These are phyloP conservation scores for Cladosporium halotolerans DNA, from an alignment of 2,329 filamentous ascomycete species.

Conservation along the genomic window DNA sequence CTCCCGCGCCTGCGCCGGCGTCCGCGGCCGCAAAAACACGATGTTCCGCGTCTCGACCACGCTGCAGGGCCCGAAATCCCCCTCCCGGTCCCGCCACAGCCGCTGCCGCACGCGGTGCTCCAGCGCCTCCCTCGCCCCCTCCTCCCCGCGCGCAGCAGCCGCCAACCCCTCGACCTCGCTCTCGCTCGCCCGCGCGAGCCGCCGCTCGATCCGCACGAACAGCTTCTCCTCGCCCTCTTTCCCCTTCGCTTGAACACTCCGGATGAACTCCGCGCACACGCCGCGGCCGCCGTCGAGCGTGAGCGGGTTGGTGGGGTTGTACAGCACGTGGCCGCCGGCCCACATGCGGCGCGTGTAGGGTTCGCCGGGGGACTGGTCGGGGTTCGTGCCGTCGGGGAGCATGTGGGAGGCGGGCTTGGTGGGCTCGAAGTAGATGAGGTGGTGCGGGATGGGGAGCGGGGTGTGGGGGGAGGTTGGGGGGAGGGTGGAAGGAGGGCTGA, in stretches of 20 bases:
- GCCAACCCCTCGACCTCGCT: slow-evolving; percentile 29
- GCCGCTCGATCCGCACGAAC: slow-evolving; percentile 55
- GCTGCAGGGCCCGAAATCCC: slow-evolving; percentile 37
- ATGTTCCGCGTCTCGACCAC: slow-evolving; percentile 56
- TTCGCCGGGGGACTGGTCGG: slow-evolving; percentile 64
- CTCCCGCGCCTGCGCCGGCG: slow-evolving; percentile 32
- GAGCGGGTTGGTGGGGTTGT: slow-evolving; percentile 35
- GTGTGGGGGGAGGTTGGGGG: slow-evolving; percentile 25
- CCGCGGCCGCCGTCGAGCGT: slow-evolving; percentile 31
- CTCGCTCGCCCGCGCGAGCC: slow-evolving; percentile 33
- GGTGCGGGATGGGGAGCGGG: slow-evolving; percentile 61
- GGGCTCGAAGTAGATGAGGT: slow-evolving; percentile 82
- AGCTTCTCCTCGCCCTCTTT: slow-evolving; percentile 48
- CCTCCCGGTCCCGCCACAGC: slow-evolving; percentile 39
- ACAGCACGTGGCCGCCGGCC: slow-evolving; percentile 70
- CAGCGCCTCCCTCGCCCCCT: slow-evolving; percentile 22
- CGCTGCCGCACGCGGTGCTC: slow-evolving; percentile 34
- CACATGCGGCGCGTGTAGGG: slow-evolving; percentile 76
- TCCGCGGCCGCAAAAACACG: slow-evolving; percentile 55
- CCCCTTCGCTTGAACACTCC: slow-evolving; percentile 46
- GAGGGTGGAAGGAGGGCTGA: slow-evolving; percentile 23
- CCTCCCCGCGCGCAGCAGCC: slow-evolving; percentile 24
- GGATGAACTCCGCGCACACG: slow-evolving; percentile 45
- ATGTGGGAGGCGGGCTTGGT: slow-evolving; percentile 56
- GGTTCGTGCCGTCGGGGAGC: slow-evolving; percentile 77